Conservation (phyloP, 768 basidiomycete genomes). For the Baorangia bicolor region DNA sequence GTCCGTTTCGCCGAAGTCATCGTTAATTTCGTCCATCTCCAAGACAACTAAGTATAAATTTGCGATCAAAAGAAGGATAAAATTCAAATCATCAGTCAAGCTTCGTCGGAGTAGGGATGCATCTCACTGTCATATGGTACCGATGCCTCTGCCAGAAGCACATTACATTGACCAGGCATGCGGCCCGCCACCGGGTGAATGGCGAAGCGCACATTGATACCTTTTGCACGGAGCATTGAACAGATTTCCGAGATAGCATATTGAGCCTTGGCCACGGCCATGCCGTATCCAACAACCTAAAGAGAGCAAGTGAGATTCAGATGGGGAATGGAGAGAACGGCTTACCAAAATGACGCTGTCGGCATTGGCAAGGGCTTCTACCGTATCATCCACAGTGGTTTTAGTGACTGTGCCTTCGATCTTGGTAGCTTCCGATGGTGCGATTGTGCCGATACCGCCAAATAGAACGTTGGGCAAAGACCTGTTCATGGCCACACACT, state of each 20-base stretch:
- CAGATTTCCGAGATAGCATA: conserved; percentile 77
- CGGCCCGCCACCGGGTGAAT: conserved; percentile 91
- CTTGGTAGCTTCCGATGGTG: conserved; percentile 57
- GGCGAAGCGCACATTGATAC: conserved; percentile 79
- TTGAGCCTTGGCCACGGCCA: conserved; percentile 92
- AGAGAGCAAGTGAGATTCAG: conserved; percentile 4
- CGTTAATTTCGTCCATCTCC: conserved; percentile 95
- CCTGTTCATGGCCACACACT: conserved; percentile 94
- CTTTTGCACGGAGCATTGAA: conserved; percentile 66
- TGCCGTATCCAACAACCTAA: conserved; percentile 83
- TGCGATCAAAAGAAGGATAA: neutral
- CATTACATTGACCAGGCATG: conserved; percentile 93
- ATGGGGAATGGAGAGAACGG: neutral
- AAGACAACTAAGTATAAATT: conserved; percentile 58
- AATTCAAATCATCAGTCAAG: neutral
- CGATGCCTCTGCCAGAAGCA: conserved; percentile 86
- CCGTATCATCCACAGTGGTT: conserved; percentile 77
- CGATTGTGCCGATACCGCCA: conserved; percentile 71
- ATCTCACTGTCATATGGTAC: conserved; percentile 84
- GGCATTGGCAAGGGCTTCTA: conserved; percentile 72
- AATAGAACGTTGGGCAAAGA: conserved; percentile 84
- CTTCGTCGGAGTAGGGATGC: neutral
- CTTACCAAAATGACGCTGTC: conserved; percentile 79
- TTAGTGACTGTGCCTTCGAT: conserved; percentile 83
- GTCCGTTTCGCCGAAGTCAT: conserved; percentile 86